Evolutionary conservation across 2,329 filamentous ascomycete genomes (phyloP).

Genomic region (Dothiorella sarmentorum): DNA sequence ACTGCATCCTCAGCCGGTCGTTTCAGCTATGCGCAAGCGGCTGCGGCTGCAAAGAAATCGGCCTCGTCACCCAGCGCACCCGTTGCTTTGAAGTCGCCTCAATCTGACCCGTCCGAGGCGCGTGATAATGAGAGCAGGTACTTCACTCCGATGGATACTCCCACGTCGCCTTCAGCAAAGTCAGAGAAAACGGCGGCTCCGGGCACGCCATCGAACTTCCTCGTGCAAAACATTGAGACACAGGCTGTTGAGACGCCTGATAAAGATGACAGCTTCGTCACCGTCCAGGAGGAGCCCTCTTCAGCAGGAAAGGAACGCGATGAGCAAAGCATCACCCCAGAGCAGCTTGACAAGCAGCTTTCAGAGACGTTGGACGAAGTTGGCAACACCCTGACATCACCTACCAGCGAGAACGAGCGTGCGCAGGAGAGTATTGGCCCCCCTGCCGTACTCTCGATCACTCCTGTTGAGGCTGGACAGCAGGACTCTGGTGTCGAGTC

Average conservation of each 20-base stretch:
- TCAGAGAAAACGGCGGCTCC: not conserved
- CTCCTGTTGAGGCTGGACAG: not conserved
- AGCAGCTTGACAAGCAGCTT: not conserved
- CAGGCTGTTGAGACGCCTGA: not conserved
- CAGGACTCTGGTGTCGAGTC: not conserved
- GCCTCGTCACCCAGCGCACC: not conserved
- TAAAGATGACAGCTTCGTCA: conserved; percentile 14
- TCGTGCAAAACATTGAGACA: not conserved
- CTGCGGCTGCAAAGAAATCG: not conserved
- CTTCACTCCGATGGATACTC: not conserved
- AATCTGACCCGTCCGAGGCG: not conserved
- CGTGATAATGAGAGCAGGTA: not conserved
- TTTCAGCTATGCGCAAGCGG: conserved; percentile 11
- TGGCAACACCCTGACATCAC: too few relatives aligned
- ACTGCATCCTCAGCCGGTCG: not conserved
- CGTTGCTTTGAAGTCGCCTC: not conserved
- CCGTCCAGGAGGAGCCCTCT: not conserved
- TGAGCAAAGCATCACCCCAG: too few relatives aligned
- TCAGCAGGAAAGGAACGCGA: not conserved
- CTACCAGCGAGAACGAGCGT: too few relatives aligned
- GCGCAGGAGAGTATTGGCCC: too few relatives aligned
- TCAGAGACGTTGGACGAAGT: not conserved
- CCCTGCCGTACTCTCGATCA: too few relatives aligned
- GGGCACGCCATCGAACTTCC: not conserved
- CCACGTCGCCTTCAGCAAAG: not conserved